phyloP scores from a whole-genome alignment of 2,329 filamentous ascomycete genomes.

The Paraconiothyrium brasiliense region DNA sequence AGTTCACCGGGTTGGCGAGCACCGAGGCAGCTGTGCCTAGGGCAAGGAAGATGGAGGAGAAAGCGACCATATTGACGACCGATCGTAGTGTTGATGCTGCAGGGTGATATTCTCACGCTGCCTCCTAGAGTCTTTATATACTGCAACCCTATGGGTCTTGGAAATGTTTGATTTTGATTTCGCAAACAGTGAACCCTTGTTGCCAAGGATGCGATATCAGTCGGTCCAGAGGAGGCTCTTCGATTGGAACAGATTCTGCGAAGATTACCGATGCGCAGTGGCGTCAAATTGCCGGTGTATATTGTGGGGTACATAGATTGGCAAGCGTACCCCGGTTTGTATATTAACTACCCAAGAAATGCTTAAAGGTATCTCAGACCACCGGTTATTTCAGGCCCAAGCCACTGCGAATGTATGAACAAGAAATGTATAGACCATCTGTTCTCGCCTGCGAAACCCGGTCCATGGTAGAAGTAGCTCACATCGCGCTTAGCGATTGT shows the following conservation, averaged over 20 bases:
- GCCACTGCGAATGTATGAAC: background rate
- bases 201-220: constrained; percentile 16
- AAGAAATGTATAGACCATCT: background rate
- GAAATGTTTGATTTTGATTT: constrained; percentile 20
- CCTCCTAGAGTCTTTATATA: constrained; percentile 30
- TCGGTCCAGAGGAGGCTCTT: constrained; percentile 27
- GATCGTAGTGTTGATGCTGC: constrained; percentile 17
- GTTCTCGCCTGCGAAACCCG: background rate
- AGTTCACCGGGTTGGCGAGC: constrained; percentile 39
- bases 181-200: constrained; percentile 17
- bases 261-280: constrained; percentile 22
- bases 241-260: constrained; percentile 20
- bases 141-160: constrained; percentile 1
- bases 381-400: constrained; percentile 38
- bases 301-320: constrained; percentile 36
- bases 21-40: constrained; percentile 37
- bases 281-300: constrained; percentile 35
- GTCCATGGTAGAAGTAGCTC: constrained; percentile 17
- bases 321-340: constrained; percentile 2
- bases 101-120: constrained; percentile 19
- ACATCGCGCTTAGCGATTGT: constrained; percentile 8
- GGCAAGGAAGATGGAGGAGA: constrained; percentile 41
- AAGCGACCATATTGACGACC: constrained; percentile 38
- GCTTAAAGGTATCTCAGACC: constrained; percentile 24
- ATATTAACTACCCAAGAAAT: constrained; percentile 21